Conservation (phyloP, 2,329 filamentous ascomycete species). For the Botrytis porri region DNA sequence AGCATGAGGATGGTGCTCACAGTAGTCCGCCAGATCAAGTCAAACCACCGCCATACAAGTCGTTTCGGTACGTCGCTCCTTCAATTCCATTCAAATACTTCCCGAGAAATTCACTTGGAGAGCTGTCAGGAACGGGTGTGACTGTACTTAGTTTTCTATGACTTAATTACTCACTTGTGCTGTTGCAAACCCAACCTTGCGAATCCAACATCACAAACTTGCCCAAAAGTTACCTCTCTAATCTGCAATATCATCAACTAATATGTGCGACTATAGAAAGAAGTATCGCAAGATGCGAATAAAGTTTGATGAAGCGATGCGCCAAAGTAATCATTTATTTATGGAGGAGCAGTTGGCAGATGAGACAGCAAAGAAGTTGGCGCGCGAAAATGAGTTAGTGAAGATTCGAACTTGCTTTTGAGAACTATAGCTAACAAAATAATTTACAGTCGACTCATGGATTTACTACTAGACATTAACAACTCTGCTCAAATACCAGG, state of each 20-base stretch:
- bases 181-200: background rate
- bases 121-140: no score
- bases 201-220: background rate
- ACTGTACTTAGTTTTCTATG: background rate
- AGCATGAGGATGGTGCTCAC: conserved; percentile 7
- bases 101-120: background rate
- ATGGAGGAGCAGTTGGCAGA: conserved; percentile 77
- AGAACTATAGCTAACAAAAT: conserved; percentile 17
- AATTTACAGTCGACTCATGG: conserved; percentile 72
- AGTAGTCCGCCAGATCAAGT: background rate
- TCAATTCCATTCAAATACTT: background rate
- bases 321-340: conserved; percentile 78
- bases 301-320: conserved; percentile 73
- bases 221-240: background rate
- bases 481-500: conserved; percentile 73
- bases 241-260: conserved; percentile 20
- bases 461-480: conserved; percentile 88
- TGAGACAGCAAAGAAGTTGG: conserved; percentile 76
- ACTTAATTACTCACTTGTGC: background rate
- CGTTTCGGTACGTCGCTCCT: background rate
- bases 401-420: background rate
- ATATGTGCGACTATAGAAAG: conserved; percentile 68
- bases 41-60: conserved; percentile 10
- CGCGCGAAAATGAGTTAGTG: conserved; percentile 86
- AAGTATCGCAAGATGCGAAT: conserved; percentile 93